These are phyloP conservation scores for Backusella mclennaniae DNA, from an alignment of 192 early-diverging fungal genomes.

Conservation along the genomic window DNA sequence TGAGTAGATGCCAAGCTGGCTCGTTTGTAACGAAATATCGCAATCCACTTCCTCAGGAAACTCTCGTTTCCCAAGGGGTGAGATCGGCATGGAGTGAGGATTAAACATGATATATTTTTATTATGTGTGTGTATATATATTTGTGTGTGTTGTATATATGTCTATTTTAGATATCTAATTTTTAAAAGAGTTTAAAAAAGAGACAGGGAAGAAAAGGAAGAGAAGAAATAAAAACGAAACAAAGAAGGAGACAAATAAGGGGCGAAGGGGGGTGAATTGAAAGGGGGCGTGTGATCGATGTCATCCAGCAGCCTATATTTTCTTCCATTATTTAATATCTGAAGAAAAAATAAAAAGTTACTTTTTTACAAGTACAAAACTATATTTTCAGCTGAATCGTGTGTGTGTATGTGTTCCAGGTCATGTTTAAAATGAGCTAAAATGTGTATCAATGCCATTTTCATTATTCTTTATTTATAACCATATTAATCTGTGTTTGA, in stretches of 20 bases:
- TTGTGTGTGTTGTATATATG: background rate
- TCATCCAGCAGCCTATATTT: conserved; percentile 2
- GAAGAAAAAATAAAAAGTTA: background rate
- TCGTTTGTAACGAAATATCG: conserved; percentile 13
- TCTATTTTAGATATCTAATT: conserved; percentile 8
- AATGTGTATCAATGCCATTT: conserved; percentile 3
- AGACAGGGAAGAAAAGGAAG: conserved; percentile 7
- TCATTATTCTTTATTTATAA: conserved; percentile 1
- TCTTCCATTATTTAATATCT: background rate
- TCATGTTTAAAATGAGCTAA: conserved; percentile 15
- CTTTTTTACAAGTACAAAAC: background rate
- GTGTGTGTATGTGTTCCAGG: conserved; percentile 2
- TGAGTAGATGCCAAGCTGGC: conserved; percentile 3
- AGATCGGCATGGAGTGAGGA: background rate
- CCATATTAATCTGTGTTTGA: background rate
- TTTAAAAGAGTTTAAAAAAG: background rate
- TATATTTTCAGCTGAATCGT: background rate
- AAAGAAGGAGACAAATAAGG: conserved; percentile 16
- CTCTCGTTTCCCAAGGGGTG: conserved; percentile 9
- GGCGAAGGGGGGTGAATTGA: conserved; percentile 8
- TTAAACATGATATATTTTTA: conserved; percentile 5
- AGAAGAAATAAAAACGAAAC: conserved; percentile 20
- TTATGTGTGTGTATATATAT: background rate
- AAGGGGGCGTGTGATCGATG: conserved; percentile 15
- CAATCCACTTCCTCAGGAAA: background rate